Percentiles rank a stretch among this genome's conserved stretches.
Evolutionary conservation across 2,329 filamentous ascomycete genomes (phyloP).

Genomic region (Epichloe gansuensis): DNA sequence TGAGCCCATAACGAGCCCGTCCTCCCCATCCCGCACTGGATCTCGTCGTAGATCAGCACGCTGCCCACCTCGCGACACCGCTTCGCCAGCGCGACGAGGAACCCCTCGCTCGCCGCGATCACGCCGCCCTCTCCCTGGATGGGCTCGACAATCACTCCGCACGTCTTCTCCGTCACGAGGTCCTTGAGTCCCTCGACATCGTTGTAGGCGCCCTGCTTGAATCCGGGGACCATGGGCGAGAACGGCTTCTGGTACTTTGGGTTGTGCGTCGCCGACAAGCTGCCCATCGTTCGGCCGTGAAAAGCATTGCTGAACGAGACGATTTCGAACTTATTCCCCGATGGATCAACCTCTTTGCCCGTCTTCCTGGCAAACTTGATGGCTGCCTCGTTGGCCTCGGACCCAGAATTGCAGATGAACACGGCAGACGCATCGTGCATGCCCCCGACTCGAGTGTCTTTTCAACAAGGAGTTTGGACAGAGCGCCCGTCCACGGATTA

Average conservation of each 20-base stretch:
- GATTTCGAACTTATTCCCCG: slow-evolving; percentile 65
- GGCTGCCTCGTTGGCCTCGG: slow-evolving; percentile 94
- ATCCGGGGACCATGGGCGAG: slow-evolving; percentile 88
- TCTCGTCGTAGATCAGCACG: slow-evolving; percentile 89
- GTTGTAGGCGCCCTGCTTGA: slow-evolving; percentile 77
- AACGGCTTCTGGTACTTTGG: slow-evolving; percentile 96
- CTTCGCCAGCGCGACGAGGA: slow-evolving; percentile 70
- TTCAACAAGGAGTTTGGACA: slow-evolving; percentile 76
- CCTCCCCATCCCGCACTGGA: slow-evolving; percentile 83
- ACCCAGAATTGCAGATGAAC: slow-evolving; percentile 93
- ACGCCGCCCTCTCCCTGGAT: slow-evolving; percentile 97
- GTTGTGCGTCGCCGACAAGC: slow-evolving; percentile 90
- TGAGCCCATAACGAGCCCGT: slow-evolving; percentile 92
- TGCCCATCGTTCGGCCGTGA: slow-evolving; percentile 93
- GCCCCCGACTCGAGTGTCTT: slow-evolving; percentile 67
- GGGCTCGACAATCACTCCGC: slow-evolving; percentile 90
- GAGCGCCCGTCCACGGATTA: slow-evolving; percentile 85
- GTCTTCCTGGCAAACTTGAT: slow-evolving; percentile 95
- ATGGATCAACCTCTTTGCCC: slow-evolving; percentile 62
- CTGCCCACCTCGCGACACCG: slow-evolving; percentile 81
- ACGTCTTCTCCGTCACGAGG: slow-evolving; percentile 74
- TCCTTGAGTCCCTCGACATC: slow-evolving; percentile 59
- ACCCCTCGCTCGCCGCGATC: slow-evolving; percentile 69
- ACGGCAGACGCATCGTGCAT: slow-evolving; percentile 73
- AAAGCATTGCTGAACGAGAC: slow-evolving; percentile 89